Conservation (phyloP, 768 basidiomycete species). For the Lactarius trivialis region DNA sequence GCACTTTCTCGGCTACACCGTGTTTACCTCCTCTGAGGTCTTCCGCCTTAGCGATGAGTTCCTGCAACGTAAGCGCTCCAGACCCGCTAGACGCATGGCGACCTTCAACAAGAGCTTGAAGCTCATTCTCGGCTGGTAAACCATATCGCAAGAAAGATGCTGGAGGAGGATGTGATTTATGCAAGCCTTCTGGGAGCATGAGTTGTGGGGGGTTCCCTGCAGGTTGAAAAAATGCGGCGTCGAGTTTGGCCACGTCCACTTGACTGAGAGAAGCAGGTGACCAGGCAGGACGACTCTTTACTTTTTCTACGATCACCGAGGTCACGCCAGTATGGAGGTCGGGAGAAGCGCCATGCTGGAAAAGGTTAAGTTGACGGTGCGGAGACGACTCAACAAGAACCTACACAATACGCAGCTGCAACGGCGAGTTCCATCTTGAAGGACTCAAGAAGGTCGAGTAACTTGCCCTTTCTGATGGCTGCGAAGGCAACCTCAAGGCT, state of each 20-base stretch:
- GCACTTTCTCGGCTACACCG: slow-evolving; percentile 69
- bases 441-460: slow-evolving; percentile 53
- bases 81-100: slow-evolving; percentile 54
- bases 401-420: slow-evolving; percentile 83
- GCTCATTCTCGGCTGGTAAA: slow-evolving; percentile 73
- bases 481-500: slow-evolving; percentile 85
- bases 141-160: slow-evolving; percentile 36
- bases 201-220: slow-evolving; percentile 31
- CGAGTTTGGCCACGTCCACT: slow-evolving; percentile 48
- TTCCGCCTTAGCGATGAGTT: slow-evolving; percentile 54
- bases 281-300: slow-evolving; percentile 58
- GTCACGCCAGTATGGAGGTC: slow-evolving; percentile 84
- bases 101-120: slow-evolving; percentile 61
- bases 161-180: slow-evolving; percentile 22
- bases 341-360: slow-evolving; percentile 63
- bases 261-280: slow-evolving; percentile 55
- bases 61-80: slow-evolving; percentile 53
- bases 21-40: slow-evolving; percentile 41
- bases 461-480: slow-evolving; percentile 67
- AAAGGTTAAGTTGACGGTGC: background rate
- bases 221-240: slow-evolving; percentile 62
- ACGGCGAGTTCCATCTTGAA: slow-evolving; percentile 84
- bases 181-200: slow-evolving; percentile 26
- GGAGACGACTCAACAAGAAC: slow-evolving; percentile 30
- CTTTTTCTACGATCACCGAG: slow-evolving; percentile 53